Percentiles rank a stretch among this genome's conserved stretches.
These are phyloP conservation scores for Ampelomyces quisqualis DNA, from an alignment of 2,329 filamentous ascomycete species.

Conservation along the genomic window DNA sequence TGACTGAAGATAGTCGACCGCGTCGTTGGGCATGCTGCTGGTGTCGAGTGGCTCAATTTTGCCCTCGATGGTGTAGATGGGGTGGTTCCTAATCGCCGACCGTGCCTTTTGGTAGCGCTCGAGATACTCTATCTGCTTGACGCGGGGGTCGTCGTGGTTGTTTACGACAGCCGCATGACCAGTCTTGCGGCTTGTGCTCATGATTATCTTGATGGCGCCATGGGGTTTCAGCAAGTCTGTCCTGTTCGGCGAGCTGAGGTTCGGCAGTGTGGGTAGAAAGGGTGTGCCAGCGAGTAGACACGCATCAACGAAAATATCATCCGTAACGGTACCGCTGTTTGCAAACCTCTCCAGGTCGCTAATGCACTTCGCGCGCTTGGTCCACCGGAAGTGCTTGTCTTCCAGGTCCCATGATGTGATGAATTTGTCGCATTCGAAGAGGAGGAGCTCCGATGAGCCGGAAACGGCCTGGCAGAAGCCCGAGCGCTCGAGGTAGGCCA, in stretches of 20 bases:
- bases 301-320: constrained; percentile 79
- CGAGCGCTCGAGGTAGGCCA: constrained; percentile 75
- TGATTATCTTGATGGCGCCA: constrained; percentile 77
- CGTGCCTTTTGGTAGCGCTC: constrained; percentile 84
- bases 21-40: constrained; percentile 74
- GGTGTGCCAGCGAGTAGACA: constrained; percentile 79
- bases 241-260: constrained; percentile 63
- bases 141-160: constrained; percentile 75
- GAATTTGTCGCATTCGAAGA: constrained; percentile 79
- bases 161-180: constrained; percentile 73
- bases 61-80: constrained; percentile 76
- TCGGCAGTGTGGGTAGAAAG: constrained; percentile 77
- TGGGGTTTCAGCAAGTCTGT: constrained; percentile 62
- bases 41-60: constrained; percentile 72
- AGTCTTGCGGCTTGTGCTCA: constrained; percentile 59
- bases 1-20: constrained; percentile 87
- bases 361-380: constrained; percentile 68
- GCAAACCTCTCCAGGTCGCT: constrained; percentile 57
- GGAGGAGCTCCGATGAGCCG: constrained; percentile 79
- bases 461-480: constrained; percentile 68
- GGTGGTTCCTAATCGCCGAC: constrained; percentile 83
- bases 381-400: constrained; percentile 62
- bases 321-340: constrained; percentile 53
- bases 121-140: constrained; percentile 72
- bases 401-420: constrained; percentile 72